These are phyloP conservation scores for Croton setiger DNA, from an alignment of 441 rosid species.

Conservation along the genomic window DNA sequence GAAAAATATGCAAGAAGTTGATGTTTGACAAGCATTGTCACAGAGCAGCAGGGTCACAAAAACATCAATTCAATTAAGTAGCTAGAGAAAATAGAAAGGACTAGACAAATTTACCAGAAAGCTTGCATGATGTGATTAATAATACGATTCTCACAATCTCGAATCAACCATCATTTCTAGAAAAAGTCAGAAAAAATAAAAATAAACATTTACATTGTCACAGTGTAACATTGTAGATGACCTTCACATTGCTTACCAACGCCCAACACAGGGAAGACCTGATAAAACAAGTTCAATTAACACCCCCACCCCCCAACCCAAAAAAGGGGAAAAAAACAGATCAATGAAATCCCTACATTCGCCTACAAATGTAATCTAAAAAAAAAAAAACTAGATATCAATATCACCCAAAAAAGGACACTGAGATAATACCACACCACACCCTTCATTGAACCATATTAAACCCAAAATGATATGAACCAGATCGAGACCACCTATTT, in stretches of 20 bases:
- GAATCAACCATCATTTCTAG: neutral
- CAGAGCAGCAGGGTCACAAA: neutral
- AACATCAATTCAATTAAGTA: neutral
- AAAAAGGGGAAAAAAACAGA: too few species aligned
- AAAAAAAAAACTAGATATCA: slow-evolving; percentile 7
- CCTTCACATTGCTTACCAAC: neutral
- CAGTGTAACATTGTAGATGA: neutral
- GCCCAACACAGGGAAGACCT: neutral
- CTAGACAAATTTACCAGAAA: neutral
- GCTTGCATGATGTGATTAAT: neutral
- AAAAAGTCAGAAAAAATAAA: neutral
- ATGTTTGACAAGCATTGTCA: neutral
- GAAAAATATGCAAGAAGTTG: neutral
- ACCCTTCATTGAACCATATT: neutral
- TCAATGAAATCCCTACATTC: neutral
- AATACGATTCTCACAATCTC: neutral
- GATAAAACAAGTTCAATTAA: neutral
- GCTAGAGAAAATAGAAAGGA: neutral
- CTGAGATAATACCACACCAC: slow-evolving; percentile 4
- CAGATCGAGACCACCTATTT: slow-evolving; percentile 10
- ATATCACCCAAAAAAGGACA: neutral
- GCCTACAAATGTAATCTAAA: neutral
- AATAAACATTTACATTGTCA: neutral
- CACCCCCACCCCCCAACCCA: too few species aligned
- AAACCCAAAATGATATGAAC: neutral